These are phyloP conservation scores for Mortierella hygrophila DNA, from an alignment of 192 early-diverging fungal genomes.

Conservation along the genomic window DNA sequence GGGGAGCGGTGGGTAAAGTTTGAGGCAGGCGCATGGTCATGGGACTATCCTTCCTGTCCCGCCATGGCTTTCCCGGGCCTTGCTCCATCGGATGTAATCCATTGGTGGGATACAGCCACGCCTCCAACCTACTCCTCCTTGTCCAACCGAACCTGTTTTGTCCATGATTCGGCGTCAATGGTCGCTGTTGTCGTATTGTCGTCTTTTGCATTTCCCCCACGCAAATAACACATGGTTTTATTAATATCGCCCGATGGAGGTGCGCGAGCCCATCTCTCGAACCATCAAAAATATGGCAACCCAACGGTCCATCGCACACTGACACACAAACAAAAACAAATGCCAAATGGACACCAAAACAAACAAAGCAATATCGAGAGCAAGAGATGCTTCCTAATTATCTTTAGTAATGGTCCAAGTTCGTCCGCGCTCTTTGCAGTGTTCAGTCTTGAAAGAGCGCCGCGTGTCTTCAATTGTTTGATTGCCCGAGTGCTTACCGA, in stretches of 20 bases:
- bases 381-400: background rate
- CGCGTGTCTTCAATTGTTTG: background rate
- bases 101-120: background rate
- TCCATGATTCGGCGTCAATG: too few species aligned
- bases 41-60: background rate
- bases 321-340: background rate
- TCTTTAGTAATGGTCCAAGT: background rate
- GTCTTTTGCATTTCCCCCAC: background rate
- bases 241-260: slow-evolving; percentile 18
- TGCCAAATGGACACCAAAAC: background rate
- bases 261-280: slow-evolving; percentile 51
- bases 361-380: slow-evolving; percentile 10
- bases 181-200: background rate
- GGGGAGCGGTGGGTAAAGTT: background rate
- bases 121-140: background rate
- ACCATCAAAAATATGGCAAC: slow-evolving; percentile 17
- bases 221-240: slow-evolving; percentile 20
- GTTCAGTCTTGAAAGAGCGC: background rate
- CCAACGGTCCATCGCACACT: background rate
- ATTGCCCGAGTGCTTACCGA: slow-evolving; percentile 71
- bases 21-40: background rate
- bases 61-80: background rate
- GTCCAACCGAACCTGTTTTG: background rate
- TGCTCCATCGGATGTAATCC: background rate
- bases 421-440: background rate